Conservation (phyloP, 2,329 filamentous ascomycete genomes). For the Penicillium sp. region DNA sequence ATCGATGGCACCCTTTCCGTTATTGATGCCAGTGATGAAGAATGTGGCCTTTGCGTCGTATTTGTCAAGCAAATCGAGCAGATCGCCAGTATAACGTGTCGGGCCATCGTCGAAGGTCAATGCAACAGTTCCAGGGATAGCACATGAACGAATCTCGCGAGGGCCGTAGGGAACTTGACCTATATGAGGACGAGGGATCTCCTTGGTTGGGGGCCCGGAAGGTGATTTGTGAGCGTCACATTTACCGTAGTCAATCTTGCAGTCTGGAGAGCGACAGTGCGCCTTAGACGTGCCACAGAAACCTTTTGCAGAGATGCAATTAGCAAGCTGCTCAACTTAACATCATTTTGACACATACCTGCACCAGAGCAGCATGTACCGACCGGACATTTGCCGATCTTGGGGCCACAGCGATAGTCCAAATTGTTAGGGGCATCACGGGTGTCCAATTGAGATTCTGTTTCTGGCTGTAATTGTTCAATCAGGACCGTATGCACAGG, state of each 20-base stretch:
- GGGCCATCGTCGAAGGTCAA: slow-evolving; percentile 69
- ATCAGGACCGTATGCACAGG: slow-evolving; percentile 2
- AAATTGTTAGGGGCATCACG: slow-evolving; percentile 16
- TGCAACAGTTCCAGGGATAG: slow-evolving; percentile 58
- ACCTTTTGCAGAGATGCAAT: slow-evolving; percentile 22
- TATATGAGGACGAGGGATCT: slow-evolving; percentile 35
- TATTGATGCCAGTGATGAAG: slow-evolving; percentile 57
- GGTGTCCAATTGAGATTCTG: slow-evolving; percentile 7
- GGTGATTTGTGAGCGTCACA: slow-evolving; percentile 40
- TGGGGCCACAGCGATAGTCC: slow-evolving; percentile 36
- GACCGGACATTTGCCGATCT: slow-evolving; percentile 33
- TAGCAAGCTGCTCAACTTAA: not conserved
- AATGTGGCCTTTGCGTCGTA: slow-evolving; percentile 66
- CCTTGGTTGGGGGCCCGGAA: slow-evolving; percentile 34
- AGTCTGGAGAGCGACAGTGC: slow-evolving; percentile 43
- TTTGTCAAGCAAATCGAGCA: slow-evolving; percentile 59
- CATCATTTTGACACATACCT: slow-evolving; percentile 26
- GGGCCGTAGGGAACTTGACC: slow-evolving; percentile 40
- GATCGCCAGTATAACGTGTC: slow-evolving; percentile 58
- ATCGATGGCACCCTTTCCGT: slow-evolving; percentile 46
- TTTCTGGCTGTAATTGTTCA: not conserved
- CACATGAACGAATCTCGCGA: slow-evolving; percentile 39
- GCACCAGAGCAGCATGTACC: slow-evolving; percentile 40
- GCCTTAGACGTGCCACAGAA: slow-evolving; percentile 38
- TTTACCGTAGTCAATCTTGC: slow-evolving; percentile 39